These are phyloP conservation scores for Trichophyton schoenleinii DNA, from an alignment of 2,329 filamentous ascomycete genomes.

Conservation along the genomic window DNA sequence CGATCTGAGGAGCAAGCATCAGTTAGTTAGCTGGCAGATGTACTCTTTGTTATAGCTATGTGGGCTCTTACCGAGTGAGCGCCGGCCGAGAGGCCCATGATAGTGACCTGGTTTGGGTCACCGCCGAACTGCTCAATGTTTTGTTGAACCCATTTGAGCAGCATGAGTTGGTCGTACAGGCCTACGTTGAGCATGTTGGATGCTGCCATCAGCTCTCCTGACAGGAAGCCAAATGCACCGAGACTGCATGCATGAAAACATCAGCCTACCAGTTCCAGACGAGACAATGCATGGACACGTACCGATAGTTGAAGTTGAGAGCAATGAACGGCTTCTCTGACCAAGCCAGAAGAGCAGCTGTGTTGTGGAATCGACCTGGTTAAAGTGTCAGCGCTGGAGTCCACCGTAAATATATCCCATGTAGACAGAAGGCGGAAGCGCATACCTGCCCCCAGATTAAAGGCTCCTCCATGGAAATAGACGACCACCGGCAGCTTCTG, in stretches of 20 bases:
- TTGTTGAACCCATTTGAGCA: constrained; percentile 24
- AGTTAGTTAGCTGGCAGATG: not conserved
- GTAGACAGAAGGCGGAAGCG: not conserved
- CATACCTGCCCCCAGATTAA: constrained; percentile 23
- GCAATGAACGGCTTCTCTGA: constrained; percentile 33
- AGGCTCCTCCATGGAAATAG: constrained; percentile 32
- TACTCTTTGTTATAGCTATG: constrained; percentile 4
- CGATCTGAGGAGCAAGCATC: constrained; percentile 36
- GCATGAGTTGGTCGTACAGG: constrained; percentile 25
- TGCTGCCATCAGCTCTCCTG: constrained; percentile 41
- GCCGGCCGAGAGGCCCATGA: constrained; percentile 30
- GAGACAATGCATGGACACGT: not conserved
- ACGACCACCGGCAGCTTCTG: constrained; percentile 28
- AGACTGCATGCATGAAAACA: constrained; percentile 14
- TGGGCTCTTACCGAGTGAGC: constrained; percentile 40
- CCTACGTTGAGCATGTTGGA: constrained; percentile 40
- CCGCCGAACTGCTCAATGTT: constrained; percentile 22
- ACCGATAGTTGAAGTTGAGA: constrained; percentile 35
- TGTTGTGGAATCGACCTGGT: constrained; percentile 39
- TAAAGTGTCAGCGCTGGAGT: not conserved
- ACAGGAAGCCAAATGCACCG: constrained; percentile 52
- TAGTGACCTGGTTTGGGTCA: constrained; percentile 23
- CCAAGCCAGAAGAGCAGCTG: constrained; percentile 49
- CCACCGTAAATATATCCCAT: not conserved
- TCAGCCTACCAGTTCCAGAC: not conserved